A percentile compares a stretch with the other conserved stretches of the same genome.
phyloP scores from a whole-genome alignment of 2,329 filamentous ascomycete genomes.

The Monosporascus sp. region DNA sequence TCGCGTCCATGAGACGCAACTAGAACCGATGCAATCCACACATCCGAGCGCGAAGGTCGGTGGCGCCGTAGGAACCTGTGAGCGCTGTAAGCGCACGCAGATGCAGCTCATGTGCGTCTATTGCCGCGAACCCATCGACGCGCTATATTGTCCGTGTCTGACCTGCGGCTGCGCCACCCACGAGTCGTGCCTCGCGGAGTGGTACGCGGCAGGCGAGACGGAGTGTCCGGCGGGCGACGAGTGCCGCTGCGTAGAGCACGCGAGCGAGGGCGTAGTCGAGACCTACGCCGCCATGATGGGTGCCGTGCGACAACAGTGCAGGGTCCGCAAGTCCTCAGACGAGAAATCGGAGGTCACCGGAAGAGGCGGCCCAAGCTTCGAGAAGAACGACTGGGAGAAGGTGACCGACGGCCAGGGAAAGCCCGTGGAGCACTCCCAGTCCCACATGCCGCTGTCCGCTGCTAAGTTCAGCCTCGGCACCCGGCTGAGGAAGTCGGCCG shows the following conservation, averaged over 20 bases:
- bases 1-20: constrained; percentile 55
- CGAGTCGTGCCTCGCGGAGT: constrained; percentile 52
- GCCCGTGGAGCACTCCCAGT: constrained; percentile 17
- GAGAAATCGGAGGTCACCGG: constrained; percentile 1
- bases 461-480: constrained; percentile 46
- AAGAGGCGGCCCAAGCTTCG: constrained; percentile 16
- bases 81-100: constrained; percentile 49
- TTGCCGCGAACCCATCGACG: constrained; percentile 55
- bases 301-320: constrained; percentile 31
- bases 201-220: constrained; percentile 51
- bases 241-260: constrained; percentile 55
- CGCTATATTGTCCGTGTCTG: constrained; percentile 56
- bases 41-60: constrained; percentile 35
- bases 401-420: constrained; percentile 26
- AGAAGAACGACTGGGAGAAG: constrained; percentile 33
- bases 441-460: constrained; percentile 31
- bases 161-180: constrained; percentile 59
- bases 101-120: constrained; percentile 57
- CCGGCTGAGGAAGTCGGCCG: constrained; percentile 44
- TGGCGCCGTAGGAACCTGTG: constrained; percentile 37
- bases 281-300: constrained; percentile 54
- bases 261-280: constrained; percentile 52
- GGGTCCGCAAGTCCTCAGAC: constrained; percentile 21
- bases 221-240: constrained; percentile 60
- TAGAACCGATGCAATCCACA: constrained; percentile 53